A percentile compares a stretch with the other conserved stretches of the same genome.
phyloP scores from a whole-genome alignment of 352 stramenopile species.

The Phytophthora pinifolia region DNA sequence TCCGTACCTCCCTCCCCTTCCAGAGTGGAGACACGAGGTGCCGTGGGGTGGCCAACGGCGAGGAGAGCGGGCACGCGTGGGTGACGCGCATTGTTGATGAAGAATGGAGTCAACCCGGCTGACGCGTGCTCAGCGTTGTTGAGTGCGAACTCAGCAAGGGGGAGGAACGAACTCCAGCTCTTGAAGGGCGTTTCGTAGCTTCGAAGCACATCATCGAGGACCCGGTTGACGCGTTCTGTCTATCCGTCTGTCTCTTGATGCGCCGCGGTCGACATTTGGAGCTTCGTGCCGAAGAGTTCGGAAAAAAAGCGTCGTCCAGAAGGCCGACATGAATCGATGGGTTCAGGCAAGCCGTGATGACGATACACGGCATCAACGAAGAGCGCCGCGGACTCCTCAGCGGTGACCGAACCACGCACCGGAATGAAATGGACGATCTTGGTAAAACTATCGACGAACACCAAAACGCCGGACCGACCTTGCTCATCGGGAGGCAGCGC shows the following conservation, averaged over 20 bases:
- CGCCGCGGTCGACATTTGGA: slow-evolving; percentile 1
- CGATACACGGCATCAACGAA: slow-evolving; percentile 24
- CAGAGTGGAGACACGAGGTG: neutral
- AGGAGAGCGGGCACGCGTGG: slow-evolving; percentile 7
- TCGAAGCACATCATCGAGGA: neutral
- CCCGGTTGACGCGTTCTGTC: slow-evolving; percentile 30
- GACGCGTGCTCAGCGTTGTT: slow-evolving; percentile 24
- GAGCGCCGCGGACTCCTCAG: slow-evolving; percentile 9
- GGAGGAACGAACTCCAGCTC: slow-evolving; percentile 16
- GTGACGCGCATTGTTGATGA: neutral
- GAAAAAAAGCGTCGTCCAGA: slow-evolving; percentile 17
- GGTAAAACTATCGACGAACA: slow-evolving; percentile 30
- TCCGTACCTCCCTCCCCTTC: neutral
- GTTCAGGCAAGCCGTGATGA: slow-evolving; percentile 12
- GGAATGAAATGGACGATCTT: slow-evolving; percentile 27
- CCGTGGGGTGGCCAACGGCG: slow-evolving; percentile 4
- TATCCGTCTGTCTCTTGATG: slow-evolving; percentile 30
- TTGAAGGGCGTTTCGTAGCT: slow-evolving; percentile 6
- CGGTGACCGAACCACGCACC: slow-evolving; percentile 2
- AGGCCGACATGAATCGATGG: neutral
- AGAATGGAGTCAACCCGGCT: slow-evolving; percentile 18
- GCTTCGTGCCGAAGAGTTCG: slow-evolving; percentile 7
- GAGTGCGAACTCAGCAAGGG: slow-evolving; percentile 20
- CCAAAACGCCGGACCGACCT: slow-evolving; percentile 16
- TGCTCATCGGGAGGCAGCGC: slow-evolving; percentile 1